A percentile compares a stretch with the other conserved stretches of the same genome.
phyloP scores from a whole-genome alignment of 768 basidiomycete species.

The Clitopilus hobsonii region DNA sequence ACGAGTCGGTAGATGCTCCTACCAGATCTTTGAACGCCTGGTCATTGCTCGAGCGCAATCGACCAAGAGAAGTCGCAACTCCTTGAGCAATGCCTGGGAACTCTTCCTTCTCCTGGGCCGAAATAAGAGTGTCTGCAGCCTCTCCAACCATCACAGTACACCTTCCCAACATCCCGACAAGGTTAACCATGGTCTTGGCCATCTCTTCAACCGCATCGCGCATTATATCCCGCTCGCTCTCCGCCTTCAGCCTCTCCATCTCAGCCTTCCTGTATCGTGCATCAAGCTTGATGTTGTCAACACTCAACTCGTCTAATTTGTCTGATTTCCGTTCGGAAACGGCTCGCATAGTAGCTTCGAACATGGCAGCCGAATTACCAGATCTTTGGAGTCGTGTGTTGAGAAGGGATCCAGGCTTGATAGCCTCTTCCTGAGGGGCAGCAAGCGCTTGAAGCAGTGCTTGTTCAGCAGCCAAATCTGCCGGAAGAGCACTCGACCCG shows the following conservation, averaged over 20 bases:
- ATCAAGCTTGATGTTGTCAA: constrained; percentile 70
- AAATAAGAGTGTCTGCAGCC: constrained; percentile 33
- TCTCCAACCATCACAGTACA: constrained; percentile 73
- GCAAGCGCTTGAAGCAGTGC: constrained; percentile 64
- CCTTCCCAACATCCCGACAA: constrained; percentile 79
- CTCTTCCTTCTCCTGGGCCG: constrained; percentile 27
- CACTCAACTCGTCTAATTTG: constrained; percentile 64
- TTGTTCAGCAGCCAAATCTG: constrained; percentile 71
- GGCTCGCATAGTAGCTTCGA: constrained; percentile 83
- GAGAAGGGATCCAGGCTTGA: constrained; percentile 55
- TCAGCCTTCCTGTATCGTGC: constrained; percentile 61
- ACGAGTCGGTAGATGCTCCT: constrained; percentile 62
- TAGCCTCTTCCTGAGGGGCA: constrained; percentile 62
- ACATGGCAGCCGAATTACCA: constrained; percentile 73
- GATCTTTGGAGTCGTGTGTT: constrained; percentile 60
- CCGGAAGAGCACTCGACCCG: constrained; percentile 31
- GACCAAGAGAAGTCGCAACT: constrained; percentile 46
- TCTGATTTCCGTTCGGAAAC: constrained; percentile 77
- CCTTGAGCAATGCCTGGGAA: constrained; percentile 30
- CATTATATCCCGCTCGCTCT: constrained; percentile 62
- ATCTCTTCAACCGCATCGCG: constrained; percentile 59
- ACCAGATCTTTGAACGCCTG: constrained; percentile 62
- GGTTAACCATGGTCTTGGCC: constrained; percentile 58
- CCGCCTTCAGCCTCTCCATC: constrained; percentile 64
- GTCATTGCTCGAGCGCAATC: constrained; percentile 64